A percentile compares a stretch with the other conserved stretches of the same genome.
These are phyloP conservation scores for Penicillium janthinellum DNA, from an alignment of 2,329 filamentous ascomycete species.

Conservation along the genomic window DNA sequence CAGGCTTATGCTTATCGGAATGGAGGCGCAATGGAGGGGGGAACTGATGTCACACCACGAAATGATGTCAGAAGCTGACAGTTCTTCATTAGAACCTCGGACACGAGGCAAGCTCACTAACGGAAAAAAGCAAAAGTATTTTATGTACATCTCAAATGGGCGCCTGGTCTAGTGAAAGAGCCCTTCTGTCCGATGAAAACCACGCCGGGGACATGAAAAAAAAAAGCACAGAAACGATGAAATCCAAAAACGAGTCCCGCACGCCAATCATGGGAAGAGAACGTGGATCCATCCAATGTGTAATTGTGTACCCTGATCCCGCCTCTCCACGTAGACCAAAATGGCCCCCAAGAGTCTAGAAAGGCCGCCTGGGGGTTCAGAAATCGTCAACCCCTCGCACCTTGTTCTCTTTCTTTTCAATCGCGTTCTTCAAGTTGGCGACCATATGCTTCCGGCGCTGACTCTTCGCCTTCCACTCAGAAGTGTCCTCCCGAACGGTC, in stretches of 20 bases:
- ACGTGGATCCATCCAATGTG: neutral
- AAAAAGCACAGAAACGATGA: neutral
- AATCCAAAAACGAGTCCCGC: neutral
- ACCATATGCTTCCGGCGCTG: slow-evolving; percentile 40
- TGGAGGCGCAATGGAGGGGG: neutral
- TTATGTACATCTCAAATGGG: slow-evolving; percentile 18
- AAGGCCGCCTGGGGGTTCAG: too few relatives aligned
- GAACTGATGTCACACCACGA: slow-evolving; percentile 22
- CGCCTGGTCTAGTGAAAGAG: neutral
- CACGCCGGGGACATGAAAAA: slow-evolving; percentile 13
- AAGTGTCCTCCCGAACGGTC: slow-evolving; percentile 32
- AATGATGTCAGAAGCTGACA: slow-evolving; percentile 22
- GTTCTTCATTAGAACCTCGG: slow-evolving; percentile 10
- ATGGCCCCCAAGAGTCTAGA: neutral
- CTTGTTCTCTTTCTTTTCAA: slow-evolving; percentile 38
- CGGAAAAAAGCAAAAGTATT: neutral
- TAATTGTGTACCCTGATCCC: too few relatives aligned
- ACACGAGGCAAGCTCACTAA: neutral
- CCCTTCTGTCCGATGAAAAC: slow-evolving; percentile 6
- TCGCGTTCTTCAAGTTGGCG: slow-evolving; percentile 38
- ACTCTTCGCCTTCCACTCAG: slow-evolving; percentile 41
- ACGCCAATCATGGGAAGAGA: neutral
- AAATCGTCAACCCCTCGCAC: slow-evolving; percentile 34
- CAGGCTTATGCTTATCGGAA: neutral
- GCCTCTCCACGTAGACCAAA: neutral